Base-by-base conservation (phyloP, 176 grass and related monocot genomes). In the Juncus inflexus region DNA sequence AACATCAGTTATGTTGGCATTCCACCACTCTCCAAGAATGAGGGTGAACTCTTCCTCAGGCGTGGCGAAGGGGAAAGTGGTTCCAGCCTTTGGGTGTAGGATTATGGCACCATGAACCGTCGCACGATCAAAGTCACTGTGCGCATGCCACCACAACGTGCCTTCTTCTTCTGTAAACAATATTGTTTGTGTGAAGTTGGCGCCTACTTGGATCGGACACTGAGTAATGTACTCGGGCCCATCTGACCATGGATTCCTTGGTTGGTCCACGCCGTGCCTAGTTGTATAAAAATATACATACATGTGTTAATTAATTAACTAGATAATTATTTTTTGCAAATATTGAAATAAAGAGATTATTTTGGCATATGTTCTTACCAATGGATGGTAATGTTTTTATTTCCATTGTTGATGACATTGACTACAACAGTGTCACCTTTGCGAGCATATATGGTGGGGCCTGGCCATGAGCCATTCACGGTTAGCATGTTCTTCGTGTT, bases 101-200 rank as follows among this genome's bases (percentile, higher is more conserved):
- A 95, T 37, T 37, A 95, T 84, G 66, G 86, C 86, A 39, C 86
- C 90, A 15, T 81, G 77, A 11, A 95, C 53, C 5, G 90, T 95
- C 52, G 68, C 67, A 9, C 83, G 77, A 63, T 86, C 39, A 73
- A 79, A 86, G 3, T 53, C 35, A 52, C 61, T 80, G 63, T 83
- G 87, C 1, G 83, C 83, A 35, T 90, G 87, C 83, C 90, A 95
- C 64, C 80, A 76, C 0, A 90, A 64, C 0, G 90, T 95, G 62
- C 90, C 90, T 4, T 83, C 79, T 43, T 90, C 83, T 40, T 65
- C 75, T 13, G 64, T 65, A 28, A 95, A 40, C 37, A 80, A 61
- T 41, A 95, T 40, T n/a, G 60, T 52, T 60, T 95, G 83, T 6
- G 59, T 55, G 40, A 76, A 82, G 39, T 38, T 76, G 37, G 52